A percentile compares a stretch with the other conserved stretches of the same genome.
Evolutionary conservation across 768 basidiomycete species (phyloP).

Genomic region (Boletus fagicola): DNA sequence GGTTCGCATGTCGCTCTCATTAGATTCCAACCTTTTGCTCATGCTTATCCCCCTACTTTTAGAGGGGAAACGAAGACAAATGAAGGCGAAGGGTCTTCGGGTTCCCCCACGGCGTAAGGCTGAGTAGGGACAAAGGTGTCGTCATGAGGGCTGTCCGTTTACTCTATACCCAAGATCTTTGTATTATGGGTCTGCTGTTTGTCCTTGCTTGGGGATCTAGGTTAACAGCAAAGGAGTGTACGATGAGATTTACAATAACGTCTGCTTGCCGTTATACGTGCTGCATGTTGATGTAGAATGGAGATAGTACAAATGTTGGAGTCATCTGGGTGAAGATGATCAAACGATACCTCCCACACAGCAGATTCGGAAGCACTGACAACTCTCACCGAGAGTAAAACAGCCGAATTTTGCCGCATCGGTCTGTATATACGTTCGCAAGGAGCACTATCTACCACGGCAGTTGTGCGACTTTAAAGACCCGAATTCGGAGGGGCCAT

Average conservation of each 20-base stretch:
- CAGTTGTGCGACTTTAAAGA: not conserved
- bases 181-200: not conserved
- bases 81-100: slow-evolving; percentile 74
- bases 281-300: not conserved
- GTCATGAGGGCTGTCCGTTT: not conserved
- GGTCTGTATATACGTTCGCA: not conserved
- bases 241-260: slow-evolving; percentile 6
- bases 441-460: not conserved
- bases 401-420: not conserved
- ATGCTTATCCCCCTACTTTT: slow-evolving; percentile 8
- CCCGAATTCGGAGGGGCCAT: not conserved
- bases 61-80: slow-evolving; percentile 73
- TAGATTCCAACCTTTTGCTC: not conserved
- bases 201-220: not conserved
- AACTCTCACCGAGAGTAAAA: not conserved
- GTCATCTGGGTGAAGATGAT: not conserved
- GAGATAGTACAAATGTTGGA: not conserved
- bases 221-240: slow-evolving; percentile 1
- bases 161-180: slow-evolving; percentile 2
- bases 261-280: not conserved
- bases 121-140: slow-evolving; percentile 24
- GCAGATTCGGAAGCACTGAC: not conserved
- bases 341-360: not conserved
- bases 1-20: slow-evolving; percentile 47
- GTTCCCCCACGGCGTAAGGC: slow-evolving; percentile 53